These are phyloP conservation scores for Aspergillus fructus DNA, from an alignment of 2,329 filamentous ascomycete species.

Conservation along the genomic window DNA sequence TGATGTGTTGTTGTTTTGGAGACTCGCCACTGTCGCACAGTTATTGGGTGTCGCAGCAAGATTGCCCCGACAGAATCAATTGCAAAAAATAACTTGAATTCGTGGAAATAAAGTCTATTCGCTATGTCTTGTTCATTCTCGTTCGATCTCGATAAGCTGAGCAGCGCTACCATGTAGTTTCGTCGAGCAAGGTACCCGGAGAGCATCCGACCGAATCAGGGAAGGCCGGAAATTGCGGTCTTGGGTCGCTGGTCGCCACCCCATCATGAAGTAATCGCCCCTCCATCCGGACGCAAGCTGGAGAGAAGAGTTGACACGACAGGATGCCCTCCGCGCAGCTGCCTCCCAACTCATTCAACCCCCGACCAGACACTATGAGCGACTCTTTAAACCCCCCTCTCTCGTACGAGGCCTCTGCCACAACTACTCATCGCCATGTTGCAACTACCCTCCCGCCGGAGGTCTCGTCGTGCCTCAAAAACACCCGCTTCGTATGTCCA, in stretches of 20 bases:
- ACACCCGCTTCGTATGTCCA: conserved; percentile 80
- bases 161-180: not conserved
- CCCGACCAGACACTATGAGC: conserved; percentile 33
- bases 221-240: not conserved
- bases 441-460: conserved; percentile 74
- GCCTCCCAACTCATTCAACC: not conserved
- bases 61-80: not conserved
- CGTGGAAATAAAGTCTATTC: not conserved
- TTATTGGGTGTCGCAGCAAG: not conserved
- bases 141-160: not conserved
- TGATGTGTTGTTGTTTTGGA: not conserved
- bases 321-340: not conserved
- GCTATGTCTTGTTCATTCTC: not conserved
- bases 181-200: not conserved
- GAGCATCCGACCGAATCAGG: not conserved
- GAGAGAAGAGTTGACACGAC: not conserved
- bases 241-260: not conserved
- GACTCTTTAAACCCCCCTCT: conserved; percentile 63
- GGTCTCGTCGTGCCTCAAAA: conserved; percentile 87
- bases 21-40: not conserved
- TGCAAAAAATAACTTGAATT: not conserved
- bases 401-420: conserved; percentile 72
- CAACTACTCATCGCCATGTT: conserved; percentile 68
- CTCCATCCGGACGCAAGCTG: not conserved
- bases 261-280: conserved; percentile 3